Percentiles rank a stretch among this genome's conserved stretches.
Evolutionary conservation across 208 protist species (phyloP).

Genomic region (Trypanosoma grayi): DNA sequence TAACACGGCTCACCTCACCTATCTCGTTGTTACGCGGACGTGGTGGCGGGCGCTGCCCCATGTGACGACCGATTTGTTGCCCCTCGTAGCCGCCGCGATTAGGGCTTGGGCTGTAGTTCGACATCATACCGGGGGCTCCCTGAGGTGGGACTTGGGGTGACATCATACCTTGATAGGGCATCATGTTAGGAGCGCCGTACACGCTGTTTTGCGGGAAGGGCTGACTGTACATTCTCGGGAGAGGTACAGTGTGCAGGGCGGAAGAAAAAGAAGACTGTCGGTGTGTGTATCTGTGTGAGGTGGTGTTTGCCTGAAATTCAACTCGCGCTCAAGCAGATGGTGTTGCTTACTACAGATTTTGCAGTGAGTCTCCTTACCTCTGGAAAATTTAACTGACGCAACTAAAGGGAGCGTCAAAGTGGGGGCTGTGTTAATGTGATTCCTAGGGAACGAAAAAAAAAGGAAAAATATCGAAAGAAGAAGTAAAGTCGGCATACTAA

Average conservation of each 20-base stretch:
- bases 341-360: background rate
- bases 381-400: too few relatives aligned
- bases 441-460: background rate
- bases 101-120: conserved; percentile 38
- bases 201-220: conserved; percentile 61
- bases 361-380: too few relatives aligned
- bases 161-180: conserved; percentile 54
- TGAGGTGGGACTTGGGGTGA: conserved; percentile 21
- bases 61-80: conserved; percentile 13
- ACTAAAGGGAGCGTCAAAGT: too few relatives aligned
- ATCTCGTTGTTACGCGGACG: conserved; percentile 84
- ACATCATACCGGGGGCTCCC: conserved; percentile 41
- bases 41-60: conserved; percentile 18
- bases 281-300: conserved; percentile 4
- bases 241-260: conserved; percentile 12
- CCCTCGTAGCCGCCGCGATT: conserved; percentile 34
- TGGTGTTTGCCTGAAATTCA: background rate
- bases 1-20: conserved; percentile 75
- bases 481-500: too few relatives aligned
- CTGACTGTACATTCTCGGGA: conserved; percentile 67
- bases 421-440: too few relatives aligned
- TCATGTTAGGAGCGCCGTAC: conserved; percentile 71
- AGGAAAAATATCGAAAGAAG: background rate
- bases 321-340: background rate
- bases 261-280: conserved; percentile 9